Base-by-base conservation (phyloP, 257 asterid genomes). In the Apocynum venetum region DNA sequence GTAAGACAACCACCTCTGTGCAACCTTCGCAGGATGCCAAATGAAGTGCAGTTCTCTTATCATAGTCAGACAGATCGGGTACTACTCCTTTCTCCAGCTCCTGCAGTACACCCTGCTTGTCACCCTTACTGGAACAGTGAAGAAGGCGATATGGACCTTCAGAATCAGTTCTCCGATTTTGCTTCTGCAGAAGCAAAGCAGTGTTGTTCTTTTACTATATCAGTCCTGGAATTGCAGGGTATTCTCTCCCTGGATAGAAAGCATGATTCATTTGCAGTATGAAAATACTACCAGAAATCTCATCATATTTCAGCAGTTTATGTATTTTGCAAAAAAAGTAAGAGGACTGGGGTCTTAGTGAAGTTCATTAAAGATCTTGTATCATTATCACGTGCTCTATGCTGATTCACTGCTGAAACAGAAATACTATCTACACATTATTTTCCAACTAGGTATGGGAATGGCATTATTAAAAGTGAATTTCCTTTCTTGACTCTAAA, bases 21-120 rank as follows among this genome's bases (percentile, higher is more conserved):
- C 91, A 83, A 73, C 93, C 93, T 80, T 90, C 96, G 59, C 90
- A 88, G 46, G 96, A 78, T 9, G 93, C 96, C 76, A 90, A 81
- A 78, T 90, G 96, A 70, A 90, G 87, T 5, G 93, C 93, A 75
- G 96, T 90, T 66, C 93, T 84, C 80, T 79, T 89, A 75, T 90
- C 96, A 79, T 88, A 90, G 81, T 90, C 93, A 19, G 87, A 85
- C 65, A 89, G 74, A 77, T 88, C 88, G 31, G 87, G 76, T 52
- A 82, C 77, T 41, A 88, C 92, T 49, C 96, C 89, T 71, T 90
- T 85, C 55, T 56, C 79, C 48, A 88, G 83, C 80, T 85, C 88
- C 80, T 88, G 84, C 76, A 87, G 77, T 6, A 90, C 96, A 31
- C 96, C 96, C 15, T 75, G 83, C 77, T 80, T 86, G 78, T 90